phyloP scores from a whole-genome alignment of 495 filamentous ascomycete genomes.

The Penicillium egyptiacum region DNA sequence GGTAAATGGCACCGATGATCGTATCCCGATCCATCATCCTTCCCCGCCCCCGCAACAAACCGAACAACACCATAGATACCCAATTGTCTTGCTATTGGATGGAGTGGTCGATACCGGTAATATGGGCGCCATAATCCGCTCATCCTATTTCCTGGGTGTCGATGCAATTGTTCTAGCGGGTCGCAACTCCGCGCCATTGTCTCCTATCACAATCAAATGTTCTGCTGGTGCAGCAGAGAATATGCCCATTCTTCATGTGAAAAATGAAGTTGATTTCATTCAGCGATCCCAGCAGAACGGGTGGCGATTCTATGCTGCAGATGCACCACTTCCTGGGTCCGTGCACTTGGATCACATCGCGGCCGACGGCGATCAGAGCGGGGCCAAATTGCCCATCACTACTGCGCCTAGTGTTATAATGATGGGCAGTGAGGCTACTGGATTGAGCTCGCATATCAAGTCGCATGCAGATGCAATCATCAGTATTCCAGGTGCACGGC shows the following conservation, averaged over 20 bases:
- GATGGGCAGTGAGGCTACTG: constrained; percentile 80
- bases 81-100: constrained; percentile 78
- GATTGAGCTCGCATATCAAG: constrained; percentile 61
- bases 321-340: constrained; percentile 50
- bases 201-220: constrained; percentile 76
- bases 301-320: constrained; percentile 83
- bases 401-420: constrained; percentile 71
- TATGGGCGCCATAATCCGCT: constrained; percentile 82
- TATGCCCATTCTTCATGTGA: constrained; percentile 66
- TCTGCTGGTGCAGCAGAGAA: constrained; percentile 83
- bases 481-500: constrained; percentile 50
- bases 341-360: constrained; percentile 24
- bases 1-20: constrained; percentile 62
- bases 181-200: constrained; percentile 67
- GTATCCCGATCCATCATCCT: constrained; percentile 34
- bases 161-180: constrained; percentile 70
- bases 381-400: constrained; percentile 44
- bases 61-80: constrained; percentile 52
- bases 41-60: constrained; percentile 4
- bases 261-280: constrained; percentile 67
- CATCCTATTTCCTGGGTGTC: constrained; percentile 81
- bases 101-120: constrained; percentile 88
- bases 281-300: constrained; percentile 62
- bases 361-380: constrained; percentile 8
- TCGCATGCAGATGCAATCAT: constrained; percentile 61